Base-by-base conservation (phyloP, 345 rosid genomes). In the Aquilaria sinensis region DNA sequence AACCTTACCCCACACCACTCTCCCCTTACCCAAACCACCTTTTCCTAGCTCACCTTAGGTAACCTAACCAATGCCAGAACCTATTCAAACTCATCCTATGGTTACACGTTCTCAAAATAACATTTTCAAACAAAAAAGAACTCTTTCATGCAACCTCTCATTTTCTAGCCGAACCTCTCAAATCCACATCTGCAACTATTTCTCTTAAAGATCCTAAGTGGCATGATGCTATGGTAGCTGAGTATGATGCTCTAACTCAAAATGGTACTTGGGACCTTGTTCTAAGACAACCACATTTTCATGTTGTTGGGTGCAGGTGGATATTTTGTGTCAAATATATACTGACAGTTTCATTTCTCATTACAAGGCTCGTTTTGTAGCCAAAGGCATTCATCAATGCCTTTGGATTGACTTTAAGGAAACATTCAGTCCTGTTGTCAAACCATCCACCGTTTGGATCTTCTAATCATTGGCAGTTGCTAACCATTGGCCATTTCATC, bases 311-410 rank as follows among this genome's bases (percentile, higher is more conserved):
- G 0, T 53, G 67, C 11, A 10, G 41, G 10, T 53, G 7, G 29
- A 29, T 52, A 48, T 65, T 29, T 9, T 0, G 15, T 1, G 54
- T 56, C 31, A 56, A 65, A 31, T 0, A 0, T 3, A 16, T 4
- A 2, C 53, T 4, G 15, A 54, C 54, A 46, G 61, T 12, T 43
- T 4, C 30, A 15, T 65, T 30, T 23, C 47, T 6, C 29, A 4
- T 46, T 65, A 11, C 43, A 65, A 64, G 29, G 61, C 68, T 10
- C 0, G 10, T 1, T 9, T 65, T n/a, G 47, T 65, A 0, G 61
- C 61, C 1, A 54, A 65, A 12, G 61, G 16, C 9, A 54, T 65
- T 31, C 61, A 65, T 47, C 62, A 65, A 65, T 5, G 45, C 4
- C 68, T 23, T 0, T 29, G 32, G 4, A 0, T 45, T 3, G 68